Conservation (phyloP, 169 alveolate genomes). For the Plasmodium billcollinsi region DNA sequence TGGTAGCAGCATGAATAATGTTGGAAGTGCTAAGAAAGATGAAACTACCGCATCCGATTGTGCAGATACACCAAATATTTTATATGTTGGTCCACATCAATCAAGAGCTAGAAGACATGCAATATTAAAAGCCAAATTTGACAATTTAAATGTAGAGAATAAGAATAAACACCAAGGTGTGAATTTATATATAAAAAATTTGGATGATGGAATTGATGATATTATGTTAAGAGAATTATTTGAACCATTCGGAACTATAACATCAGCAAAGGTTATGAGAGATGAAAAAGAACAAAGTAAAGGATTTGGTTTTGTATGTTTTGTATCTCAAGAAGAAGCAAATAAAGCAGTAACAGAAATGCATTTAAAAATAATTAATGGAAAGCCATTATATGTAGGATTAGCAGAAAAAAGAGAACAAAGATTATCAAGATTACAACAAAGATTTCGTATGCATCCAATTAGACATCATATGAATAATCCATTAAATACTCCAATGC, state of each 20-base stretch:
- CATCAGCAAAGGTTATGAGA: conserved; percentile 94
- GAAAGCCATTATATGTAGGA: conserved; percentile 95
- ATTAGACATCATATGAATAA: conserved; percentile 83
- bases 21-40: background rate
- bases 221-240: conserved; percentile 90
- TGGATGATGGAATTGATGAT: conserved; percentile 93
- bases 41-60: conserved; percentile 5
- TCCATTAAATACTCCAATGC: conserved; percentile 78
- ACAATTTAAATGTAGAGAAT: conserved; percentile 81
- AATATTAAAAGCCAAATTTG: conserved; percentile 89
- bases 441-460: conserved; percentile 88
- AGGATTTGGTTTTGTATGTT: conserved; percentile 99
- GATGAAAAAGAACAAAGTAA: conserved; percentile 94
- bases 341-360: conserved; percentile 97
- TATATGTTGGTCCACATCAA: conserved; percentile 93
- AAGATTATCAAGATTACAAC: conserved; percentile 92
- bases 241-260: conserved; percentile 93
- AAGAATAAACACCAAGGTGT: conserved; percentile 89
- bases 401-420: conserved; percentile 94
- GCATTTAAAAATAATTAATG: conserved; percentile 92
- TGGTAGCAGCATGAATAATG: conserved; percentile 19
- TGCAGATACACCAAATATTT: conserved; percentile 51
- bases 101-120: conserved; percentile 92
- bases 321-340: conserved; percentile 96
- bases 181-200: conserved; percentile 93